Percentiles rank a stretch among this genome's conserved stretches.
Conservation (phyloP, 495 filamentous ascomycete genomes). For the Aspergillus egyptiacus region DNA sequence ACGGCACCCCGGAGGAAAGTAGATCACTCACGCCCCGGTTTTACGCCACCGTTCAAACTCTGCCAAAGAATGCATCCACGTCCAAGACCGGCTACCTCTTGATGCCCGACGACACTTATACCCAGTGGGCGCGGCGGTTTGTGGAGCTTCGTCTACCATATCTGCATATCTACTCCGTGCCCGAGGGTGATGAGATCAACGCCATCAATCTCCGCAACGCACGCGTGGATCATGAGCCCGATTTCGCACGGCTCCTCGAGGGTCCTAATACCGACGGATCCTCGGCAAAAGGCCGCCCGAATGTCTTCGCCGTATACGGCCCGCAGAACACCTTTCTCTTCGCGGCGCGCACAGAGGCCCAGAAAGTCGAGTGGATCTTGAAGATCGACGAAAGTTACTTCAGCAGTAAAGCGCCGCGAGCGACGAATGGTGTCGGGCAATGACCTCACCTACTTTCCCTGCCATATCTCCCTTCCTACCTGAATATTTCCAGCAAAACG, state of each 20-base stretch:
- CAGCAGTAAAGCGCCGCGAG: slow-evolving; percentile 31
- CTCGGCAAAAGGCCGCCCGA: slow-evolving; percentile 51
- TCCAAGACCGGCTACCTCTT: slow-evolving; percentile 80
- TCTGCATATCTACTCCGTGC: slow-evolving; percentile 76
- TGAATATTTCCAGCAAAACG: slow-evolving; percentile 10
- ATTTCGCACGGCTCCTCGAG: slow-evolving; percentile 71
- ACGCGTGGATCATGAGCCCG: slow-evolving; percentile 80
- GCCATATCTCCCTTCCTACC: too few species aligned
- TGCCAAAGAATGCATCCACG: slow-evolving; percentile 68
- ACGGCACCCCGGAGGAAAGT: slow-evolving; percentile 23
- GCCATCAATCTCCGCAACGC: slow-evolving; percentile 81
- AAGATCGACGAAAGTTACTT: slow-evolving; percentile 63
- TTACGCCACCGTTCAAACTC: slow-evolving; percentile 59
- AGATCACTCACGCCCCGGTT: slow-evolving; percentile 50
- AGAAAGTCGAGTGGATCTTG: slow-evolving; percentile 93
- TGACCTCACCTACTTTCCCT: background rate
- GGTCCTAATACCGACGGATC: slow-evolving; percentile 37
- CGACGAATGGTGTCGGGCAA: slow-evolving; percentile 20
- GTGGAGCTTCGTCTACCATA: slow-evolving; percentile 91
- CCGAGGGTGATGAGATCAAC: slow-evolving; percentile 82
- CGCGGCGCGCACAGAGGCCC: slow-evolving; percentile 74
- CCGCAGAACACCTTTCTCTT: slow-evolving; percentile 93
- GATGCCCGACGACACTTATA: slow-evolving; percentile 64
- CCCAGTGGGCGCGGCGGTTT: slow-evolving; percentile 80
- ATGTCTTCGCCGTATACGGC: slow-evolving; percentile 90